These are phyloP conservation scores for Mimosa bimucronata DNA, from an alignment of 306 rosid species.

Conservation along the genomic window DNA sequence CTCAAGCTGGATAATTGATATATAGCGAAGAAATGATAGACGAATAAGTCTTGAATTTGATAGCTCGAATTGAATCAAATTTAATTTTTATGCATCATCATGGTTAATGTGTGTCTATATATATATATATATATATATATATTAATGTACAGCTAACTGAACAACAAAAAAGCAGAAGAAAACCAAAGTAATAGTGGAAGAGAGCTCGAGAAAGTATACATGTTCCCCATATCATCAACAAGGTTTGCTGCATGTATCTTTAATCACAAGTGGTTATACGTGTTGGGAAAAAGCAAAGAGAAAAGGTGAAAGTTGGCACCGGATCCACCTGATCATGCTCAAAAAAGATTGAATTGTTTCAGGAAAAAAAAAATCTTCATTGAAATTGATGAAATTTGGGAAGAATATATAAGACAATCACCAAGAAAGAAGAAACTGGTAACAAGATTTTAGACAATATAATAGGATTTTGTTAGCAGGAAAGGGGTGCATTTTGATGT, in stretches of 20 bases:
- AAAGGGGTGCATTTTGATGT: not conserved
- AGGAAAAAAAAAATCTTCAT: not conserved
- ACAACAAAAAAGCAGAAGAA: not conserved
- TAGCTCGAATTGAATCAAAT: no score
- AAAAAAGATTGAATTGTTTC: not conserved
- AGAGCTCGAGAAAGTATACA: not conserved
- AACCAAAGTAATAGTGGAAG: not conserved
- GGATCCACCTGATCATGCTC: not conserved
- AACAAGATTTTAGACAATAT: no score
- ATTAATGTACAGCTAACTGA: not conserved
- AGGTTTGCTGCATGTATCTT: slow-evolving; percentile 4
- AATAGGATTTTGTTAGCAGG: not conserved
- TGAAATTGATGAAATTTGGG: not conserved
- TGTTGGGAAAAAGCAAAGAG: not conserved
- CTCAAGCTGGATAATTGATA: not conserved
- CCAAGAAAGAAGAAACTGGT: not conserved
- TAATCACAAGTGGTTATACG: not conserved
- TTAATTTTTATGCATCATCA: no score
- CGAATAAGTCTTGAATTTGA: no score
- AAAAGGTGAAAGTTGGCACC: not conserved
- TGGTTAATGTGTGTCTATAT: not conserved
- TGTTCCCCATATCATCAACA: slow-evolving; percentile 34
- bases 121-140: no score
- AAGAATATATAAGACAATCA: not conserved
- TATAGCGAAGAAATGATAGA: no score